phyloP scores from a whole-genome alignment of 345 rosid species.

The Eucalyptus leucophloia region DNA sequence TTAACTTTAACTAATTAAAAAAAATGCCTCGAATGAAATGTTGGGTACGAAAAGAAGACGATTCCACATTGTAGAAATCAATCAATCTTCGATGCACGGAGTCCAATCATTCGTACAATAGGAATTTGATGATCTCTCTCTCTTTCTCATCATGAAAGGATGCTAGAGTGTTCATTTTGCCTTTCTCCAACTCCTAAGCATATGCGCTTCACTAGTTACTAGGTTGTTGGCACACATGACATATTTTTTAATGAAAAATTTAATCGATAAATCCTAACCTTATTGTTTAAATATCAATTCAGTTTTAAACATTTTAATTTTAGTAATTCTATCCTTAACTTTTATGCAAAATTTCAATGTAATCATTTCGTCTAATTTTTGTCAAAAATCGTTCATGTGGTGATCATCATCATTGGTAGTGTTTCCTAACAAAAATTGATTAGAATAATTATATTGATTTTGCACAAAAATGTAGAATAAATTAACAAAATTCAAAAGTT shows the following conservation, averaged over 20 bases:
- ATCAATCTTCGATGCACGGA: background rate
- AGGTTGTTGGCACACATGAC: background rate
- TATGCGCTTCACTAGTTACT: background rate
- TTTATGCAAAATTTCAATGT: background rate
- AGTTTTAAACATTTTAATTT: fast-evolving
- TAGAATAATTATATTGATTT: background rate
- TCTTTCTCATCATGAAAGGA: background rate
- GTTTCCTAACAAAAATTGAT: fast-evolving
- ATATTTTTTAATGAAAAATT: background rate
- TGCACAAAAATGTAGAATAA: fast-evolving
- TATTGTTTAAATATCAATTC: too few relatives aligned
- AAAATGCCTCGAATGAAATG: background rate
- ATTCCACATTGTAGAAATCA: slow-evolving; percentile 15
- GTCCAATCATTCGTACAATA: background rate
- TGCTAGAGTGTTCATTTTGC: background rate
- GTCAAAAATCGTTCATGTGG: fast-evolving
- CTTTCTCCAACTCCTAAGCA: background rate
- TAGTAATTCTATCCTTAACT: fast-evolving
- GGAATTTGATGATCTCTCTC: background rate
- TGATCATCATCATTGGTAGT: fast-evolving
- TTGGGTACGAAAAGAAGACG: slow-evolving; percentile 5
- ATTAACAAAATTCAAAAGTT: fast-evolving
- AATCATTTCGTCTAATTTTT: fast-evolving
- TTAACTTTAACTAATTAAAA: background rate
- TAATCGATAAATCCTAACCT: fast-evolving